Percentiles rank a stretch among this genome's conserved stretches.
Conservation (phyloP, 495 filamentous ascomycete species). For the Annulohypoxylon stygium region DNA sequence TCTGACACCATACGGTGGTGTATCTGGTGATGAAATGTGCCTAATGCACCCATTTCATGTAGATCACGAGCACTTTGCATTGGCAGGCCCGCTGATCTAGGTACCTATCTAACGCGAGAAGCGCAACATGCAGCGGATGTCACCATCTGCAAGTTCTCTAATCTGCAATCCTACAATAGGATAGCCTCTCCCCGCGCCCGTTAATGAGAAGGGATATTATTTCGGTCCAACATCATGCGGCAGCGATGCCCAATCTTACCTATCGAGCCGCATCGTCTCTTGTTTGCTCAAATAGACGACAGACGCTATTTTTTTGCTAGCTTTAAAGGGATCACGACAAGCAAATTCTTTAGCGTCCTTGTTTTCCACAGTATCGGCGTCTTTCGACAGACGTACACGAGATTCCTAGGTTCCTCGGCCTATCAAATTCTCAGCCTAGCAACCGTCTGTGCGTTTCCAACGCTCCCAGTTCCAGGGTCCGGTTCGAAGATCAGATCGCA, state of each 20-base stretch:
- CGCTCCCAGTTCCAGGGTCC: conserved; percentile 41
- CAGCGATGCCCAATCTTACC: conserved; percentile 33
- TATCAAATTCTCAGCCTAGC: conserved; percentile 40
- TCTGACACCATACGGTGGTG: conserved; percentile 31
- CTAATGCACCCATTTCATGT: conserved; percentile 45
- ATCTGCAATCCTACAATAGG: conserved; percentile 38
- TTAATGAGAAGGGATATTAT: conserved; percentile 31
- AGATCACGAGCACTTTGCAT: conserved; percentile 44
- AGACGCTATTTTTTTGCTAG: conserved; percentile 11
- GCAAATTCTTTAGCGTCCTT: conserved; percentile 2
- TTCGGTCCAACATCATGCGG: conserved; percentile 35
- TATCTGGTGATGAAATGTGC: conserved; percentile 43
- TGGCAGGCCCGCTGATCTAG: conserved; percentile 40
- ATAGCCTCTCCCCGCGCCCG: conserved; percentile 25
- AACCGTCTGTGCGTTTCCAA: conserved; percentile 34
- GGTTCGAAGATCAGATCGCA: conserved; percentile 44
- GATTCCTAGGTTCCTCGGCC: conserved; percentile 25
- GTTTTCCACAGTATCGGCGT: conserved; percentile 25
- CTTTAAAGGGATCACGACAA: conserved; percentile 15
- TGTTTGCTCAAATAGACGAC: conserved; percentile 28
- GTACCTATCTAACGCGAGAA: conserved; percentile 34
- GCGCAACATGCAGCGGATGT: conserved; percentile 47
- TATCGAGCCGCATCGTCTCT: conserved; percentile 33
- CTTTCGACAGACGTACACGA: conserved; percentile 23
- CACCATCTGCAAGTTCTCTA: conserved; percentile 38